A percentile compares a stretch with the other conserved stretches of the same genome.
phyloP scores from a whole-genome alignment of 1,284 basidiomycete genomes.

The Trametes pubescens region DNA sequence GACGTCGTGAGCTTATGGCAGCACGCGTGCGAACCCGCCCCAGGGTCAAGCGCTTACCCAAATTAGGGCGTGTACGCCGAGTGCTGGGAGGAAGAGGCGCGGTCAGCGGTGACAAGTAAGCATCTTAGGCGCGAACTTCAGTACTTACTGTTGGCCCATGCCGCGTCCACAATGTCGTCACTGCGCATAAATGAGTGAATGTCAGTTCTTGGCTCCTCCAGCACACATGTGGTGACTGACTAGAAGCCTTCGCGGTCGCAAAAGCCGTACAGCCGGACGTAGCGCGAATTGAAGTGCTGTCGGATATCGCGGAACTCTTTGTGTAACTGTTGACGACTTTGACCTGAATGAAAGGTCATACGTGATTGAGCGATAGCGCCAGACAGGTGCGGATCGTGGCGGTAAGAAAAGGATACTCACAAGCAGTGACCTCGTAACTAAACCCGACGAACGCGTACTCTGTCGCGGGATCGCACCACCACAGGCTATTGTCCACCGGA shows the following conservation, averaged over 20 bases:
- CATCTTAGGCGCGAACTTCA: not conserved
- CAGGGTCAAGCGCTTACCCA: conserved; percentile 58
- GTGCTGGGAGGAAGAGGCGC: conserved; percentile 37
- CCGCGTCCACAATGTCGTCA: conserved; percentile 74
- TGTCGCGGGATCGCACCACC: conserved; percentile 70
- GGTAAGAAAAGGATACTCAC: conserved; percentile 22
- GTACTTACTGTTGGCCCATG: conserved; percentile 64
- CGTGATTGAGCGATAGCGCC: not conserved
- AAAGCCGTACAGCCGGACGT: conserved; percentile 74
- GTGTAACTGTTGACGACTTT: conserved; percentile 51
- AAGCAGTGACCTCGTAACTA: conserved; percentile 69
- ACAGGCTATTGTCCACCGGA: conserved; percentile 53
- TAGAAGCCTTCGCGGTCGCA: conserved; percentile 75
- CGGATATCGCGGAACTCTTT: conserved; percentile 71
- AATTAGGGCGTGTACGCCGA: conserved; percentile 79
- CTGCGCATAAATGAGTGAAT: conserved; percentile 35
- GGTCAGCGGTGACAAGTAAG: conserved; percentile 1
- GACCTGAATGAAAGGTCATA: conserved; percentile 36
- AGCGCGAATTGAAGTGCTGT: conserved; percentile 66
- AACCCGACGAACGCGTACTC: conserved; percentile 81
- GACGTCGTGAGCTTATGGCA: not conserved
- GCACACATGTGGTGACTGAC: conserved; percentile 46
- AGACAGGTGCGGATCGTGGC: not conserved
- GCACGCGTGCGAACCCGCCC: conserved; percentile 14
- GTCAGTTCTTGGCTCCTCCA: not conserved